These are phyloP conservation scores for Agaricus subrufescens DNA, from an alignment of 768 basidiomycete genomes.

Conservation along the genomic window DNA sequence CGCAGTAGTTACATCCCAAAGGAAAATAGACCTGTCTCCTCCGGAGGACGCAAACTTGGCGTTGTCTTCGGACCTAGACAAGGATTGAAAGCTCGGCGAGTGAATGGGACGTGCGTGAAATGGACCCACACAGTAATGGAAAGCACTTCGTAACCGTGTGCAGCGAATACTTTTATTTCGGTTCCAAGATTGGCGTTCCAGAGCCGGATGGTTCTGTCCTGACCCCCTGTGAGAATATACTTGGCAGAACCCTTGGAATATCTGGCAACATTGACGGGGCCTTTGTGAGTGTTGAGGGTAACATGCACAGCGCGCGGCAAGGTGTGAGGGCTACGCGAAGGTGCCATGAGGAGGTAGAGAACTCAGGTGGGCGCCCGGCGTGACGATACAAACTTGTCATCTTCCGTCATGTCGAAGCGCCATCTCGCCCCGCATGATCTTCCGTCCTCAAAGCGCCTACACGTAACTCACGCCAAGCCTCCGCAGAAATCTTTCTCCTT, in stretches of 20 bases:
- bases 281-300: constrained; percentile 67
- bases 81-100: not conserved
- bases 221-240: constrained; percentile 90
- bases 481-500: constrained; percentile 31
- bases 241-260: constrained; percentile 87
- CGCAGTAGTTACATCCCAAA: constrained; percentile 94
- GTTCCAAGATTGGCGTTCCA: constrained; percentile 87
- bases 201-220: constrained; percentile 83
- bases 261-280: constrained; percentile 85
- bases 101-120: not conserved
- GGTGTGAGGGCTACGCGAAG: constrained; percentile 46
- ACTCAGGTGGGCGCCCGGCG: constrained; percentile 8
- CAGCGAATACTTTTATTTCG: constrained; percentile 88
- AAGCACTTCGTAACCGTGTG: constrained; percentile 95
- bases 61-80: constrained; percentile 81
- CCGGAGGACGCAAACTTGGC: constrained; percentile 91
- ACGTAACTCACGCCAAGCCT: constrained; percentile 17
- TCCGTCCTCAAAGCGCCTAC: constrained; percentile 57
- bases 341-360: constrained; percentile 34
- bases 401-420: constrained; percentile 44
- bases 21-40: constrained; percentile 87
- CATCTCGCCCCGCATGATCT: constrained; percentile 40
- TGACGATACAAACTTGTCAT: not conserved
- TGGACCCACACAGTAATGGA: constrained; percentile 77
- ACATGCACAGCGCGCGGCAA: constrained; percentile 59